Base-by-base conservation (phyloP, 305 asterid genomes). In the Rubia peregrina region DNA sequence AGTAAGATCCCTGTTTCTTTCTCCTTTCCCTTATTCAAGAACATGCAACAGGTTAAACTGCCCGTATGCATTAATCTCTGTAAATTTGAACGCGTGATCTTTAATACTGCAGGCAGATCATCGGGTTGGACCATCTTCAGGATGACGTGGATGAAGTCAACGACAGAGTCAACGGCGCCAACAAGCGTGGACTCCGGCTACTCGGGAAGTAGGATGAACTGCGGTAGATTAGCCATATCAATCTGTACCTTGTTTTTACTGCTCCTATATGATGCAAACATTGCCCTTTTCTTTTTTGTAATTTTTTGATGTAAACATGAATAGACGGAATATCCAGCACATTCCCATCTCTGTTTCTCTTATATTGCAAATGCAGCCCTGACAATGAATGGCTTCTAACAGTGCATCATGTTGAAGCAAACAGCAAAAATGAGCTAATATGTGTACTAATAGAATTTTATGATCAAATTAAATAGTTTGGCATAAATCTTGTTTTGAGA, bases 141-240 rank as follows among this genome's bases (percentile, higher is more conserved):
- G 84, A 78, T 1, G 97, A 94, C 42, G 85, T 91, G 9, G 96
- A 87, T 17, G 96, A 89, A 67, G 83, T 92, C n/a, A 84, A 76
- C 44, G 22, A 66, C 71, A 82, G 98, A 74, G 93, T 92, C 51
- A 81, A 82, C 77, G 95, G 95, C 3, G 97, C 89, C 53, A 91
- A 81, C 73, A 82, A 55, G 51, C 94, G 95, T 14, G 86, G 84
- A 1, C 95, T 75, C 11, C 76, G 75, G 8, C 73, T 94, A 82
- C 46, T 87, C 68, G 83, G 83, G 16, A 81, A 90, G 82, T 89
- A 78, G 76, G 65, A 78, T 71, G 59, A 53, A 36, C 24, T 26
- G 14, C 57, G 6, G 44, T 12, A 38, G 36, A 33, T 42, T 40
- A 21, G 53, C 57, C 22, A n/a, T 46, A 24, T 30, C 60, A 60